phyloP scores from a whole-genome alignment of 2,329 filamentous ascomycete genomes.

The Conoideocrella luteorostrata region DNA sequence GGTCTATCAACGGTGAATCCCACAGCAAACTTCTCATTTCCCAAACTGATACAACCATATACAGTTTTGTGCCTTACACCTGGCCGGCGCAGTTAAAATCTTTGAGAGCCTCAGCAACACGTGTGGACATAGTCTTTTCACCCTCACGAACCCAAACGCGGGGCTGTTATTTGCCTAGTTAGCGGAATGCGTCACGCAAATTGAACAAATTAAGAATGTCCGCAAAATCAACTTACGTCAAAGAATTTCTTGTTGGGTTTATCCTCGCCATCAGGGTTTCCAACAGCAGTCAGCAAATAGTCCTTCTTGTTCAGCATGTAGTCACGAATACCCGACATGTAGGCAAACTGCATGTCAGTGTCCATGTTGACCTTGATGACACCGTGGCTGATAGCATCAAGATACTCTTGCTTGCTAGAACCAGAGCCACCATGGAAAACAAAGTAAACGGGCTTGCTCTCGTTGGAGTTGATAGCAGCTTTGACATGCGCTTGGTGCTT shows the following conservation, averaged over 20 bases:
- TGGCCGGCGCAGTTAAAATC: constrained; percentile 68
- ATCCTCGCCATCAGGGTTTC: constrained; percentile 91
- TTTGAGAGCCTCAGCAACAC: constrained; percentile 72
- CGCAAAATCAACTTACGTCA: constrained; percentile 37
- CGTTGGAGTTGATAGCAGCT: constrained; percentile 63
- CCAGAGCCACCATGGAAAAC: constrained; percentile 99
- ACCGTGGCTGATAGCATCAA: constrained; percentile 81
- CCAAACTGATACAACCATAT: not conserved
- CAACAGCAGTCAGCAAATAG: constrained; percentile 79
- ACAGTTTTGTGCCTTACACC: constrained; percentile 19
- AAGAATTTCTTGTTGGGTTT: constrained; percentile 99
- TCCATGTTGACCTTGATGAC: constrained; percentile 99
- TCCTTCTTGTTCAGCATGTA: constrained; percentile 93
- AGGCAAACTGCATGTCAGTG: constrained; percentile 95
- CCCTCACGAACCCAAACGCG: constrained; percentile 94
- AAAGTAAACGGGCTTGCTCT: constrained; percentile 94
- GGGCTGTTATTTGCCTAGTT: too few relatives aligned
- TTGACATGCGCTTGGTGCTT: constrained; percentile 95
- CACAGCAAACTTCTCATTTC: not conserved
- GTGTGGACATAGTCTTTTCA: constrained; percentile 90
- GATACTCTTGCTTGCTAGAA: constrained; percentile 84
- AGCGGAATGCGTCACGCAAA: too few relatives aligned
- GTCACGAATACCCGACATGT: constrained; percentile 87
- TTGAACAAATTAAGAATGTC: too few relatives aligned
- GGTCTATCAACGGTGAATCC: too few relatives aligned